Conservation (phyloP, 192 early-diverging fungal genomes). For the Backusella liffmaniae region DNA sequence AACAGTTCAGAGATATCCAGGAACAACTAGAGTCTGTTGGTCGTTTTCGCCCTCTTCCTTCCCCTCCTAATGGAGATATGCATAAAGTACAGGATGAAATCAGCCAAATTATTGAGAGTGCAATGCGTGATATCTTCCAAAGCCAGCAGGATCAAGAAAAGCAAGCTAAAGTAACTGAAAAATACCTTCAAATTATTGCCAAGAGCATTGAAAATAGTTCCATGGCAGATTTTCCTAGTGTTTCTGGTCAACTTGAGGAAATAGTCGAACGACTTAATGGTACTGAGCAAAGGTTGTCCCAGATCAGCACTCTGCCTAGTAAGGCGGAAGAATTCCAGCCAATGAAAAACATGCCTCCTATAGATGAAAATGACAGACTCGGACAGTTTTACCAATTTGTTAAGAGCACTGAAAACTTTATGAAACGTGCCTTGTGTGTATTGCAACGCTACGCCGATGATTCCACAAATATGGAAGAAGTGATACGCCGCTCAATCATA, state of each 20-base stretch:
- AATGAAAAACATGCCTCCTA: background rate
- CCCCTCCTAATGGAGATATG: background rate
- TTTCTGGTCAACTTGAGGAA: slow-evolving; percentile 22
- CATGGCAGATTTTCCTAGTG: slow-evolving; percentile 26
- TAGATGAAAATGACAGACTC: background rate
- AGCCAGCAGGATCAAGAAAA: slow-evolving; percentile 17
- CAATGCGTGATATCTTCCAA: slow-evolving; percentile 14
- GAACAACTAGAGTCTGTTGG: background rate
- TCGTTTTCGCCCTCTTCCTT: background rate
- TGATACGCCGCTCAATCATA: slow-evolving; percentile 26
- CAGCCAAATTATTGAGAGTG: background rate
- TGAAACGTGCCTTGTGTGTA: slow-evolving; percentile 27
- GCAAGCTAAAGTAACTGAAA: slow-evolving; percentile 23
- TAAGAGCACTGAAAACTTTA: slow-evolving; percentile 23
- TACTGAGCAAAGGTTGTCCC: slow-evolving; percentile 23
- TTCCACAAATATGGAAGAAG: slow-evolving; percentile 25
- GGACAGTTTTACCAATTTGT: slow-evolving; percentile 11
- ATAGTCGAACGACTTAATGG: slow-evolving; percentile 20
- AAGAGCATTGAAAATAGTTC: slow-evolving; percentile 21
- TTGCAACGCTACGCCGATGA: slow-evolving; percentile 25
- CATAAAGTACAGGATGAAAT: background rate
- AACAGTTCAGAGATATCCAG: background rate
- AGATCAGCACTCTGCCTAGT: background rate
- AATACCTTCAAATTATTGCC: slow-evolving; percentile 27
- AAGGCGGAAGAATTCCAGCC: background rate